Conservation (phyloP, 2,329 filamentous ascomycete species). For the Trichoderma asperellum region DNA sequence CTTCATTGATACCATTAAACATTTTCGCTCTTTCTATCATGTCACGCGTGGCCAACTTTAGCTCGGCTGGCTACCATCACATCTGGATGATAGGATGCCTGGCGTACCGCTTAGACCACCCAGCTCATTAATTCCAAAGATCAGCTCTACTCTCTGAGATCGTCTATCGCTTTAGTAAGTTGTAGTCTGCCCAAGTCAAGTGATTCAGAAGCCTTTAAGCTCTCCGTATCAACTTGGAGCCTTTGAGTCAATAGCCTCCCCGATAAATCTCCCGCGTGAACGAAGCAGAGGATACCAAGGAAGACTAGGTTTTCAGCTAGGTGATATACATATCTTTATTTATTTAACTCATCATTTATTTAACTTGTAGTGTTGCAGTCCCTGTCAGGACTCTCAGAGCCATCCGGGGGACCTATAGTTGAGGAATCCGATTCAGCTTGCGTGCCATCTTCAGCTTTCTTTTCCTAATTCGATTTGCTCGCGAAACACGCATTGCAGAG, state of each 20-base stretch:
- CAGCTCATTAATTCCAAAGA: background rate
- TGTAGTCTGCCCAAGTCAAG: background rate
- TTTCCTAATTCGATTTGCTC: constrained; percentile 11
- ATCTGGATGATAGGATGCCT: background rate
- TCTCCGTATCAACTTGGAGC: background rate
- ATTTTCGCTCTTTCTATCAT: background rate
- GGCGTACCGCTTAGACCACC: background rate
- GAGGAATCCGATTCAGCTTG: background rate
- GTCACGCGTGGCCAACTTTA: background rate
- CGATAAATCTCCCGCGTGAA: background rate
- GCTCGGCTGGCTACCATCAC: background rate
- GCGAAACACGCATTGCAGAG: constrained; percentile 45
- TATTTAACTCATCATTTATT: background rate
- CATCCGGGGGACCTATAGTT: background rate
- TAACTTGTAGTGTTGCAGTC: background rate
- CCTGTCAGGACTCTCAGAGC: background rate
- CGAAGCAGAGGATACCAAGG: background rate
- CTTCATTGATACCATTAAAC: constrained; percentile 7
- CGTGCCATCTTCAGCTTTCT: background rate
- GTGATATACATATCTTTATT: background rate
- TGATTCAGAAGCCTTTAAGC: background rate
- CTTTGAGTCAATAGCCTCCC: background rate
- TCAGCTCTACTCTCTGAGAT: background rate
- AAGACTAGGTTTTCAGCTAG: background rate
- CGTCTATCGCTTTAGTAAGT: background rate